Base-by-base conservation (phyloP, 306 rosid species). In the Castanospermum australe region DNA sequence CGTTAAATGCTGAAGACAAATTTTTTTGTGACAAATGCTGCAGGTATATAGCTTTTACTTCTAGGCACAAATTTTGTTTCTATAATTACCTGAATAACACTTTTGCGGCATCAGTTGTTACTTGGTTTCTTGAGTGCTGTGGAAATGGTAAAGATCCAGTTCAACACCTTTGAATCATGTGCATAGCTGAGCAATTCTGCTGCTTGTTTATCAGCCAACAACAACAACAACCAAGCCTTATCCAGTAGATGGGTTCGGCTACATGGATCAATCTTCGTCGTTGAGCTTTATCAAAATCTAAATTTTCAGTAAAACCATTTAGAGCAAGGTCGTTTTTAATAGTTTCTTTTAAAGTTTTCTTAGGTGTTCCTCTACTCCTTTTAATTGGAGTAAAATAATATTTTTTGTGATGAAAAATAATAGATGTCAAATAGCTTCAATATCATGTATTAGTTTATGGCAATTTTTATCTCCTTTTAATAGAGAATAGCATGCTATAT, bases 11-110 rank as follows among this genome's bases (percentile, higher is more conserved):
- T 0, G 98, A 96, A 84, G 99, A 96, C 89, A 96, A 96, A 39
- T 96, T 96, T 70, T 96, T 96, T 86, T 96, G 99, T 35, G 99
- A 96, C 89, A 96, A 96, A 84, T 96, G 99, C 88, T 93, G 98
- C 97, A 96, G 99, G 99, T 96, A 82, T 84, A 77, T 79, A 36
- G 61, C 30, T 39, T 62, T 51, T 42, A 38, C 42, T 48, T 36
- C 47, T 33, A 51, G 67, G 57, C 77, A 42, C 35, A 33, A 32
- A 9, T 66, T 77, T 62, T 14, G 44, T 38, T 42, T 67, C 7
- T 24, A 35, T 54, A 64, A 32, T 57, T 55, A 17, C 63, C 45
- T 48, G 71, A 38, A 9, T 74, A 32, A 18, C 55, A 48, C 15
- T 74, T 36, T 48, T 73, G 5, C 48, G 62, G 74, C 71, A 17